Evolutionary conservation across 441 rosid genomes (phyloP), one percentile per base, ranked within the genome.

Genomic region (Viola pubescens): DNA sequence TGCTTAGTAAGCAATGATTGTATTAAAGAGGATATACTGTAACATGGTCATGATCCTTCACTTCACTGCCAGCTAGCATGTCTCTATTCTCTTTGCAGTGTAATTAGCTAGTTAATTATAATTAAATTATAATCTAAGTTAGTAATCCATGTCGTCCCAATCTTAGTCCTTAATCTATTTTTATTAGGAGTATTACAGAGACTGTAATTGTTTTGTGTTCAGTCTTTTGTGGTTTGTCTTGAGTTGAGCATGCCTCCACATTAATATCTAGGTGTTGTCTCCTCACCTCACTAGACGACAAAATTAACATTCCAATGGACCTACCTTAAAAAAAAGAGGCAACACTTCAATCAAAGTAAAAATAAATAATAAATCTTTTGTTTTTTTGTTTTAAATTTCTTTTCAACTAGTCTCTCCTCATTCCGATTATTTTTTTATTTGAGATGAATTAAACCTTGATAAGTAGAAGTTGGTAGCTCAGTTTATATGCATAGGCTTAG

Each of bases 271-370:
- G 11, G 1, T 0, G 11, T 9, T 12, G n/a, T 47, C 61, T 19
- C 45, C 10, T 9, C 51, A 7, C 6, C 42, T 11, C 51, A 8
- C 75, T 64, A 77, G n/a, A 58, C 67, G 79, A 70, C 82, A 75
- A 77, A 69, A 61, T 73, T 58, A 67, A 80, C 76, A 72, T 73
- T 73, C 74, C 56, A 60, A 68, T 68, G 68, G 37, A 73, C 58
- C 55, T 6, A 9, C 9, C 47, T 0, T 9, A 3, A 5, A 16
- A 5, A 14, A 8, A 43, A 13, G 11, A 1, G 11, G 48, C 8
- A 7, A 44, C 9, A 44, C 10, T 6, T 44, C 9, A 3, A 43
- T 43, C 7, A 43, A 43, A 6, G 9, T 43, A 2, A 16, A 16
- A 16, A 16, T 16, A 8, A 47, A 7, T 7, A 7, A 11, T 7